Base-by-base conservation (phyloP, 2,329 filamentous ascomycete species). In the Aureobasidium sp. region DNA sequence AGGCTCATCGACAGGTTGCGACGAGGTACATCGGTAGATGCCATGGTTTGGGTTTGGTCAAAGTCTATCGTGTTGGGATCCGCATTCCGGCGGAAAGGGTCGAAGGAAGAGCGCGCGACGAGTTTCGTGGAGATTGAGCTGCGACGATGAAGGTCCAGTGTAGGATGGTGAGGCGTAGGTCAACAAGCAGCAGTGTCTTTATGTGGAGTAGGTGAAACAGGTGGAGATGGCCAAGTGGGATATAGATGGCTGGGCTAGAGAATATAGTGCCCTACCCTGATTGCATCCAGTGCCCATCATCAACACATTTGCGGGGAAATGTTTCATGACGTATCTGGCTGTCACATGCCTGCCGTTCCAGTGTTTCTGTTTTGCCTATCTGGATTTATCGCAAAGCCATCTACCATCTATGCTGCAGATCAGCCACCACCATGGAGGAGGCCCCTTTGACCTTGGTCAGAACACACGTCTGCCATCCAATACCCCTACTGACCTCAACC, bases 391-490 rank as follows among this genome's bases (percentile, higher is more conserved):
- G 34, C 37, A 5, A 16, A n/a, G 37, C 25, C 42, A 14, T 29
- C 42, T 13, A 8, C 42, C 14, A 9, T 51, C 34, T 27, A 29
- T 21, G 50, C 50, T 45, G 53, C 39, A 44, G 53, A 45, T 57
- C 54, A 58, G 60, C 53, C 55, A 91, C 91, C 25, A 62, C 53
- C 55, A 91, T 91, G 88, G 88, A 91, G 71, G 79, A 82, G 34
- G 83, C 88, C 61, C 82, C 87, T 47, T 75, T 91, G 66, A 86
- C 82, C 69, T 79, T 87, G 77, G 86, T 87, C 78, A 62, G 71
- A 21, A 21, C 6, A 27, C 14, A 25, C 36, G 14, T 16, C 8
- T 21, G 16, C 25, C 21, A 21, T 36, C 41, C 14, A 13, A 6
- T 13, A 10, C 13, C 7, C 16, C 14, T 25, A 25, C 41, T 50